Conservation (phyloP, 495 filamentous ascomycete genomes). For the Penicillium parvum region DNA sequence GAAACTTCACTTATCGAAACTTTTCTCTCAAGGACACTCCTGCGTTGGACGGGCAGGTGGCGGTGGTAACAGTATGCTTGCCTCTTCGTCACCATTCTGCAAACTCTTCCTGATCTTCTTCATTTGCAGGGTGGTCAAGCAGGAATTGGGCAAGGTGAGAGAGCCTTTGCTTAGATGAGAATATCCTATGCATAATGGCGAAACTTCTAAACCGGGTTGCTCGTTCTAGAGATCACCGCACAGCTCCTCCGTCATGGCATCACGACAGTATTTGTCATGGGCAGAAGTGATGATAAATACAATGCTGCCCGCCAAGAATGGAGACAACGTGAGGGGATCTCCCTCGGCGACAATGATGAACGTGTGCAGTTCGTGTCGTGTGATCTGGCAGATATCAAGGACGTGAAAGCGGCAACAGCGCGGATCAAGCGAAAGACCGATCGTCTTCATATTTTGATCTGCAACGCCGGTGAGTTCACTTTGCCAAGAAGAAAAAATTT, state of each 20-base stretch:
- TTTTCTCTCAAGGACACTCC: slow-evolving; percentile 28
- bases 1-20: slow-evolving; percentile 19
- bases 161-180: not conserved
- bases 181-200: too few species aligned
- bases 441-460: slow-evolving; percentile 35
- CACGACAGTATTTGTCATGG: slow-evolving; percentile 30
- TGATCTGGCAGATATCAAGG: slow-evolving; percentile 29
- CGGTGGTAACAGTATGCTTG: slow-evolving; percentile 33
- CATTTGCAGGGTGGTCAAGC: slow-evolving; percentile 29
- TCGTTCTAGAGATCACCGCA: slow-evolving; percentile 27
- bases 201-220: too few species aligned
- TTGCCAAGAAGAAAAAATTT: too few species aligned
- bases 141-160: slow-evolving; percentile 34
- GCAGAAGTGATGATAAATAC: slow-evolving; percentile 25
- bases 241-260: slow-evolving; percentile 41
- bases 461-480: slow-evolving; percentile 32
- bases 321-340: slow-evolving; percentile 14
- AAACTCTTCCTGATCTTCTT: not conserved
- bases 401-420: slow-evolving; percentile 20
- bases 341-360: slow-evolving; percentile 11
- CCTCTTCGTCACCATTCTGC: not conserved
- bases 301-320: slow-evolving; percentile 21
- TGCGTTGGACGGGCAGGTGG: slow-evolving; percentile 27
- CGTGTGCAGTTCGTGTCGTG: slow-evolving; percentile 29
- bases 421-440: slow-evolving; percentile 16